A percentile compares a stretch with the other conserved stretches of the same genome.
phyloP scores from a whole-genome alignment of 2,329 filamentous ascomycete species.

The Fusarium sp. region DNA sequence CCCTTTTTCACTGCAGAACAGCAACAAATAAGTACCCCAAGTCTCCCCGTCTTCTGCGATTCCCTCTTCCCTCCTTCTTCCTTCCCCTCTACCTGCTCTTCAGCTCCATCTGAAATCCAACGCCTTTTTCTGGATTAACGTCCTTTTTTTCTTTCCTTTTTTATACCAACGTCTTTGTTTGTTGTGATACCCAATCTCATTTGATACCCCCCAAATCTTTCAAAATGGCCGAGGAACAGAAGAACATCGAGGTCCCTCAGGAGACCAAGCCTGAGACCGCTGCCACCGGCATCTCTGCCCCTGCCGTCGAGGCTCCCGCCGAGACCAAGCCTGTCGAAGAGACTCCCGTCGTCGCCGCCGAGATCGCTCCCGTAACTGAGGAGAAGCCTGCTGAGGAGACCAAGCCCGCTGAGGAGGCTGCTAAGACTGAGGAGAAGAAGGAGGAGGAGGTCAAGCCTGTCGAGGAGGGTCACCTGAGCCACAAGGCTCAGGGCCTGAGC shows the following conservation, averaged over 20 bases:
- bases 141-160: constrained; percentile 51
- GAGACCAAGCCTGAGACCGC: constrained; percentile 59
- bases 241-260: constrained; percentile 71
- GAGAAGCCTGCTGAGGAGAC: constrained; percentile 58
- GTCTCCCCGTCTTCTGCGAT: constrained; percentile 46
- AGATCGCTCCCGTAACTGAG: constrained; percentile 51
- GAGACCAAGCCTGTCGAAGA: constrained; percentile 55
- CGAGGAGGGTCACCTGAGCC: constrained; percentile 85
- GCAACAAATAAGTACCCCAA: constrained; percentile 57
- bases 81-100: constrained; percentile 50
- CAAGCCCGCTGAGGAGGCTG: constrained; percentile 56
- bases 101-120: constrained; percentile 47
- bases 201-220: constrained; percentile 56
- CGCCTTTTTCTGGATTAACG: constrained; percentile 51
- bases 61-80: constrained; percentile 45
- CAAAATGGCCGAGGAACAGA: constrained; percentile 80
- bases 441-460: constrained; percentile 74
- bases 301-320: constrained; percentile 48
- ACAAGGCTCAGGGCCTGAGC: constrained; percentile 86
- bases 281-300: constrained; percentile 45
- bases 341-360: constrained; percentile 48
- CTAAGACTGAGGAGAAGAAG: constrained; percentile 56
- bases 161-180: constrained; percentile 57
- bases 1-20: constrained; percentile 24
- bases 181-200: constrained; percentile 64